Base-by-base conservation (phyloP, 2,329 filamentous ascomycete genomes). In the Pleurostoma richardsiae region DNA sequence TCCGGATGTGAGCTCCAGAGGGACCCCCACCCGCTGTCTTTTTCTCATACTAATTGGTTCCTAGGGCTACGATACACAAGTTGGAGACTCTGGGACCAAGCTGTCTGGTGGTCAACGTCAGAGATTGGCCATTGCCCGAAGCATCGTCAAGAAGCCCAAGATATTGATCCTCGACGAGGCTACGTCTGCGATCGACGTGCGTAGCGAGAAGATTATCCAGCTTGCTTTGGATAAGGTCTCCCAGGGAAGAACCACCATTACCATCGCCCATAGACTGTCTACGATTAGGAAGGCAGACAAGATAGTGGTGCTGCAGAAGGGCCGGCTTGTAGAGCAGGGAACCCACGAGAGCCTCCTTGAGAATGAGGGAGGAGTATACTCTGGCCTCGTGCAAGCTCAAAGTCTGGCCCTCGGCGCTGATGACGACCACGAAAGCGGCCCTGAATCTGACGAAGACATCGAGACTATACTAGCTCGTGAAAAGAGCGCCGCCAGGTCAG, bases 221-320 rank as follows among this genome's bases (percentile, higher is more conserved):
- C 64, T 68, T 30, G 78, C 78, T 0, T 65, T 82, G 11, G 73
- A 76, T 49, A 66, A 69, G n/a, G 70, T 83, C 1, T 79, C 78
- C 1, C 63, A 70, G 40, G 72, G 73, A 30, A 68, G 81, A 19
- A 86, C 82, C 0, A 85, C 81, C 0, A 79, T 86, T 42, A 72
- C 79, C 6, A 82, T 85, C 53, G 86, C 88, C 1, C 85, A 90
- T 63, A 74, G 86, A 4, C 70, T 90, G 3, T 87, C 84, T 0
- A 90, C 86, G 0, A 86, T 90, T 56, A 85, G 83, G 61, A 81
- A 86, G 52, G 88, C 89, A 4, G 85, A 95, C 58, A 80, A 82
- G 36, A 95, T 95, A 45, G 71, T 90, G 6, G 89, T 95, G 1
- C 65, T 95, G 45, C 76, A 85, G 42, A 79, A 85, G 54, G 90